Evolutionary conservation across 257 asterid species (phyloP), one percentile per base, ranked within the genome.

Genomic region (Prunella vulgaris): DNA sequence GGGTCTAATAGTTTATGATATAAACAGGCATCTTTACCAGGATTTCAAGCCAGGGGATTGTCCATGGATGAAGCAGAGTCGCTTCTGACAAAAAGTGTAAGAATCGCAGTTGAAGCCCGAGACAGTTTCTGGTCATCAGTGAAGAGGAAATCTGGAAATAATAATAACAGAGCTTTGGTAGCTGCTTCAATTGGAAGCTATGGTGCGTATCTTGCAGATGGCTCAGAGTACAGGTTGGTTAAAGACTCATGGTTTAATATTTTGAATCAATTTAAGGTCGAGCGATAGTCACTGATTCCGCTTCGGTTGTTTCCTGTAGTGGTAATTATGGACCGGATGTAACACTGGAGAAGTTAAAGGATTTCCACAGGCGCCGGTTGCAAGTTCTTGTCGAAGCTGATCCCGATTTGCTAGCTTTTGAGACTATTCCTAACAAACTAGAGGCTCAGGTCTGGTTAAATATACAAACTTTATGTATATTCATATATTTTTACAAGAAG

Each of bases 161-260:
- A 56, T 24, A 77, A 82, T 74, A 83, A 81, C 74, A 71, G 85
- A 82, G 94, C 95, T 58, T 71, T 88, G 4, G 89, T 90, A 69
- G 97, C 96, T 28, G 96, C 96, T 65, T 90, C 97, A 24, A 82
- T 90, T 60, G 97, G 97, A 74, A 88, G 97, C 82, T 90, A 86
- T 60, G 97, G 97, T 62, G 96, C 96, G 8, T 90, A 83, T 78
- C 94, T 90, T 70, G 92, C 96, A 0, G 92, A 90, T 83, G 97
- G 97, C n/a, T 90, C 97, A n/a, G 96, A 90, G 65, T 90, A 88
- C 87, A 85, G 90, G 96, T 88, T 44, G 7, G 44, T 40, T 6
- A 37, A 54, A 7, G 1, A 33, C 13, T 8, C 30, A 12, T 17
- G 3, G 5, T 54, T 18, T 20, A 8, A n/a, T n/a, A n/a, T n/a